A percentile compares a stretch with the other conserved stretches of the same genome.
phyloP scores from a whole-genome alignment of 768 basidiomycete species.

The Tulasnella sp. region DNA sequence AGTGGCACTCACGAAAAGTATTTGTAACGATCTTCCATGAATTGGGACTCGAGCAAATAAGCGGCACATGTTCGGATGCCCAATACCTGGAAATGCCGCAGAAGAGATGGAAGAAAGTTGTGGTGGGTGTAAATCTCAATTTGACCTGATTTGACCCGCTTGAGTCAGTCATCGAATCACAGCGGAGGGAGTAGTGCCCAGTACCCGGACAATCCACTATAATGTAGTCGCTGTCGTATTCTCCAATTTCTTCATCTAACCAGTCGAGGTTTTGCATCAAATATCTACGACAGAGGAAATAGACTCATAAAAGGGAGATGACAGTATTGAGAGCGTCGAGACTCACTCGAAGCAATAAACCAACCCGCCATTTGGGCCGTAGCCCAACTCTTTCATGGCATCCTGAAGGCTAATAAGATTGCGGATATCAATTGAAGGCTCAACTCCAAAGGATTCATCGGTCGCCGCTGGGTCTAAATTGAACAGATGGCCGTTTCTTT shows the following conservation, averaged over 20 bases:
- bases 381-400: slow-evolving; percentile 90
- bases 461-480: slow-evolving; percentile 96
- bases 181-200: slow-evolving; percentile 20
- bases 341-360: slow-evolving; percentile 99
- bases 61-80: slow-evolving; percentile 81
- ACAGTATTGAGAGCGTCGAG: slow-evolving; percentile 36
- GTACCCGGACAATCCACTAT: slow-evolving; percentile 85
- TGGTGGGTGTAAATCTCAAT: slow-evolving; percentile 99
- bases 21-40: slow-evolving; percentile 99
- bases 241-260: slow-evolving; percentile 92
- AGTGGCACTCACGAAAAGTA: slow-evolving; percentile 67
- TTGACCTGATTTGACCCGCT: slow-evolving; percentile 54
- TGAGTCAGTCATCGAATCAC: not conserved
- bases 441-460: slow-evolving; percentile 79
- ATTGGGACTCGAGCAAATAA: slow-evolving; percentile 95
- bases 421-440: slow-evolving; percentile 87
- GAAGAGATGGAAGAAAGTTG: slow-evolving; percentile 86
- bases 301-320: not conserved
- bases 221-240: slow-evolving; percentile 92
- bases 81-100: slow-evolving; percentile 62
- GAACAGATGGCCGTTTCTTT: slow-evolving; percentile 81
- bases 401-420: slow-evolving; percentile 89
- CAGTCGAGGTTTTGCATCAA: slow-evolving; percentile 96
- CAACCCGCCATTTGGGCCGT: slow-evolving; percentile 94
- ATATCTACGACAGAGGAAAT: slow-evolving; percentile 50